phyloP scores from a whole-genome alignment of 345 rosid species.

The Isatis tinctoria region DNA sequence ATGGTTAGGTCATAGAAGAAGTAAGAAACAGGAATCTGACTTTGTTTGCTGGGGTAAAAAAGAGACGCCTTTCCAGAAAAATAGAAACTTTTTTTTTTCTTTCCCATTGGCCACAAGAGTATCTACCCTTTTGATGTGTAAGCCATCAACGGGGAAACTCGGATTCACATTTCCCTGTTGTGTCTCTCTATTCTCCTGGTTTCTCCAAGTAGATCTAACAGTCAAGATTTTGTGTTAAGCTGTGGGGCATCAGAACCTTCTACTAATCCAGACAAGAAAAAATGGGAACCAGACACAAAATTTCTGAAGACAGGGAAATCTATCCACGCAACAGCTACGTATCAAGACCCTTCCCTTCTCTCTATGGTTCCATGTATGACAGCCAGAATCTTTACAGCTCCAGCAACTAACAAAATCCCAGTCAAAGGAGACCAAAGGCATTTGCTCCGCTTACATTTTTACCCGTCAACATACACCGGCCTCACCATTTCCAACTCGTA shows the following conservation, averaged over 20 bases:
- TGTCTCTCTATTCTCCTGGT: slow-evolving; percentile 23
- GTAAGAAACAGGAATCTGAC: slow-evolving; percentile 21
- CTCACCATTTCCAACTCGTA: slow-evolving; percentile 47
- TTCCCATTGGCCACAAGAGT: neutral
- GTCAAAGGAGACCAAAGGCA: slow-evolving; percentile 38
- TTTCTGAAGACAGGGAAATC: slow-evolving; percentile 38
- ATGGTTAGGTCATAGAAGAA: slow-evolving; percentile 6
- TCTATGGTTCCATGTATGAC: slow-evolving; percentile 68
- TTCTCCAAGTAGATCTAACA: slow-evolving; percentile 20
- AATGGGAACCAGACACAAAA: slow-evolving; percentile 53
- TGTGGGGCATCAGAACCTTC: slow-evolving; percentile 51
- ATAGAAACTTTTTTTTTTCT: neutral
- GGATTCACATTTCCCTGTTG: slow-evolving; percentile 16
- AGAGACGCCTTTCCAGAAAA: neutral
- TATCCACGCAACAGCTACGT: slow-evolving; percentile 37
- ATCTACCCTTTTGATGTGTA: slow-evolving; percentile 5
- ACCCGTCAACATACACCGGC: slow-evolving; percentile 52
- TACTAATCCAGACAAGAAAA: slow-evolving; percentile 51
- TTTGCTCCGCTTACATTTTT: slow-evolving; percentile 55
- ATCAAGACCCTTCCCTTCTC: slow-evolving; percentile 64
- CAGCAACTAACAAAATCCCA: slow-evolving; percentile 48
- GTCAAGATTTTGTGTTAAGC: slow-evolving; percentile 30
- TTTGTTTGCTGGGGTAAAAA: slow-evolving; percentile 35
- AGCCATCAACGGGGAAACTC: slow-evolving; percentile 37
- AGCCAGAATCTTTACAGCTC: slow-evolving; percentile 58